These are phyloP conservation scores for Hypoxylon crocopeplum DNA, from an alignment of 495 filamentous ascomycete genomes.

Conservation along the genomic window DNA sequence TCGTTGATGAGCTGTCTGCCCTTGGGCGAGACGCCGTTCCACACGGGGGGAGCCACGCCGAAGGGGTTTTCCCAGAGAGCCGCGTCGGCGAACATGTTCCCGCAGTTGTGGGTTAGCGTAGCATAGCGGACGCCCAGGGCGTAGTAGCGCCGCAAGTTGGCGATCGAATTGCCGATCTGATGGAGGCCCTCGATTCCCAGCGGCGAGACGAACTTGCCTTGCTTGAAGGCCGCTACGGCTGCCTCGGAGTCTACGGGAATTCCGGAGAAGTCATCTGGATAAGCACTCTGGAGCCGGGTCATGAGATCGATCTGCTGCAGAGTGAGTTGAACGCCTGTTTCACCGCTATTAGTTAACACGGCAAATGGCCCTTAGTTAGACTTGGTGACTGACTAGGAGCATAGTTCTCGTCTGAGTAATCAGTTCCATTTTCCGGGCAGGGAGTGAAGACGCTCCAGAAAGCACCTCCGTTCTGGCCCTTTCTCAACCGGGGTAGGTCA, in stretches of 20 bases:
- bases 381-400: constrained; percentile 41
- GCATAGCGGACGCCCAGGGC: constrained; percentile 87
- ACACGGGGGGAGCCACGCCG: constrained; percentile 55
- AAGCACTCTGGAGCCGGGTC: constrained; percentile 68
- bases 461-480: constrained; percentile 70
- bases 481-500: constrained; percentile 71
- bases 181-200: constrained; percentile 91
- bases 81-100: constrained; percentile 87
- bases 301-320: constrained; percentile 86
- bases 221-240: constrained; percentile 65
- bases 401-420: constrained; percentile 80
- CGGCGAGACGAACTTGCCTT: constrained; percentile 67
- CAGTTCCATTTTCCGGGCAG: constrained; percentile 72
- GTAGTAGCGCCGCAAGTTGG: constrained; percentile 77
- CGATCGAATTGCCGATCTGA: constrained; percentile 87
- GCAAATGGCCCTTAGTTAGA: not conserved
- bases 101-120: constrained; percentile 92
- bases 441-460: constrained; percentile 92
- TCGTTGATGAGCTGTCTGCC: constrained; percentile 73
- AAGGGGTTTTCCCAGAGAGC: constrained; percentile 63
- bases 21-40: constrained; percentile 70
- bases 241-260: constrained; percentile 60
- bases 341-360: not conserved
- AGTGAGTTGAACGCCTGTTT: constrained; percentile 66
- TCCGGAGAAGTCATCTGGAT: constrained; percentile 73